phyloP scores from a whole-genome alignment of 108 stramenopile species.

The Parietichytrium sp. region DNA sequence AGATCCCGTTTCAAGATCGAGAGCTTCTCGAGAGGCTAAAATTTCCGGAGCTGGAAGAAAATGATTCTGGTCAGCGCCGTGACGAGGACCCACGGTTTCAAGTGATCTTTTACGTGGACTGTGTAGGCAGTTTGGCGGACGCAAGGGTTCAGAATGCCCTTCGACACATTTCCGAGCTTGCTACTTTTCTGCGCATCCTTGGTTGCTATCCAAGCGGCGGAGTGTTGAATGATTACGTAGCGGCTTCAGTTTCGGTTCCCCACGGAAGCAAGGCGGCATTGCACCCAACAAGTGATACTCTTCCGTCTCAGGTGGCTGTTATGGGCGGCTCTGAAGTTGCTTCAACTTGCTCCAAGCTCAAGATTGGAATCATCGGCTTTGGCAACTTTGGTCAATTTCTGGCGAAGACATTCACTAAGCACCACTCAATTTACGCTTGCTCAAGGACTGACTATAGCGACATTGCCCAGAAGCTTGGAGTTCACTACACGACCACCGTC shows the following conservation, averaged over 20 bases:
- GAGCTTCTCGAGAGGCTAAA: slow-evolving; percentile 57
- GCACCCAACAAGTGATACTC: neutral
- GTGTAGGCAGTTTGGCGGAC: slow-evolving; percentile 53
- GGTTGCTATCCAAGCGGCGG: slow-evolving; percentile 56
- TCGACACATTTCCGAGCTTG: slow-evolving; percentile 52
- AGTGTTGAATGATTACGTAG: slow-evolving; percentile 41
- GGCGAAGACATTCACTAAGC: slow-evolving; percentile 68
- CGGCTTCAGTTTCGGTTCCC: neutral
- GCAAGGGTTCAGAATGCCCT: slow-evolving; percentile 54
- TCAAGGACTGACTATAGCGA: slow-evolving; percentile 72
- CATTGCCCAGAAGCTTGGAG: slow-evolving; percentile 73
- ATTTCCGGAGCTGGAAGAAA: slow-evolving; percentile 44
- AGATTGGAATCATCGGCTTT: slow-evolving; percentile 91
- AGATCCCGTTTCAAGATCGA: neutral
- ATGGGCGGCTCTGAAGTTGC: neutral
- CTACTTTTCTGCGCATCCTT: slow-evolving; percentile 54
- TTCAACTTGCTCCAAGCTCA: slow-evolving; percentile 55
- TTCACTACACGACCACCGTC: slow-evolving; percentile 46
- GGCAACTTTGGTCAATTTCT: slow-evolving; percentile 91
- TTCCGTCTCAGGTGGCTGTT: neutral
- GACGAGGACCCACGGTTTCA: slow-evolving; percentile 48
- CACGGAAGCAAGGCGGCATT: too few relatives aligned
- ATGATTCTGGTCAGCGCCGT: slow-evolving; percentile 16
- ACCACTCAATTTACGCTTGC: slow-evolving; percentile 63
- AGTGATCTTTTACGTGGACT: slow-evolving; percentile 61